These are phyloP conservation scores for Xylaria sp. DNA, from an alignment of 2,329 filamentous ascomycete genomes.

Conservation along the genomic window DNA sequence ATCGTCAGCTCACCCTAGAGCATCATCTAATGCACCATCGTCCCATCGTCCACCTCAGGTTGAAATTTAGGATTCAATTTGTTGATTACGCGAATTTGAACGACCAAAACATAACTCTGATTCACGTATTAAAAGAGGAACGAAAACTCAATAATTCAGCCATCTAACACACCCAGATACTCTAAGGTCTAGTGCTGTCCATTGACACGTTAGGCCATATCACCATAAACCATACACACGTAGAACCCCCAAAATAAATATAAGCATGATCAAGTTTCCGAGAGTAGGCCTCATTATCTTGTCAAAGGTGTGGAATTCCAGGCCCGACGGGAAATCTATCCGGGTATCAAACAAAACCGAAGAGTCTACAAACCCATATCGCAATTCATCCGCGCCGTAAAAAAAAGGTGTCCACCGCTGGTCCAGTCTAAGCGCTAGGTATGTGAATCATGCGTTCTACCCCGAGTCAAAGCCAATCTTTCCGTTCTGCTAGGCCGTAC, in stretches of 20 bases:
- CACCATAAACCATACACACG: not conserved
- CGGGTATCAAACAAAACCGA: conserved; percentile 53
- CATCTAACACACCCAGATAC: not conserved
- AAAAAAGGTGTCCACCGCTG: conserved; percentile 33
- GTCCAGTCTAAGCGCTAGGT: conserved; percentile 36
- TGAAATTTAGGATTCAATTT: no score
- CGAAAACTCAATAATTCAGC: not conserved
- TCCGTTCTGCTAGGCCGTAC: conserved; percentile 36
- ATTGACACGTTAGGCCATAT: not conserved
- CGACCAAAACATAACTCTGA: not conserved
- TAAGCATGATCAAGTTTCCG: not conserved
- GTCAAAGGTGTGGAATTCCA: conserved; percentile 38
- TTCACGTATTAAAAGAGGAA: not conserved
- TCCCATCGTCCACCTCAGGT: no score
- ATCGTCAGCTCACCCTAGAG: no score
- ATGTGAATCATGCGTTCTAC: conserved; percentile 33
- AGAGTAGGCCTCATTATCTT: conserved; percentile 17
- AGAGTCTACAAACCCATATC: conserved; percentile 39
- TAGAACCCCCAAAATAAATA: not conserved
- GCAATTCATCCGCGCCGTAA: conserved; percentile 38
- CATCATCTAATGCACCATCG: no score
- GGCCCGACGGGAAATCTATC: conserved; percentile 51
- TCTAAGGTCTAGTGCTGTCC: not conserved
- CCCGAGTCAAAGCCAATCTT: conserved; percentile 31
- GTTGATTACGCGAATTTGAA: not conserved